Evolutionary conservation across 2,329 filamentous ascomycete species (phyloP).

Genomic region (Tolypocladium paradoxum): DNA sequence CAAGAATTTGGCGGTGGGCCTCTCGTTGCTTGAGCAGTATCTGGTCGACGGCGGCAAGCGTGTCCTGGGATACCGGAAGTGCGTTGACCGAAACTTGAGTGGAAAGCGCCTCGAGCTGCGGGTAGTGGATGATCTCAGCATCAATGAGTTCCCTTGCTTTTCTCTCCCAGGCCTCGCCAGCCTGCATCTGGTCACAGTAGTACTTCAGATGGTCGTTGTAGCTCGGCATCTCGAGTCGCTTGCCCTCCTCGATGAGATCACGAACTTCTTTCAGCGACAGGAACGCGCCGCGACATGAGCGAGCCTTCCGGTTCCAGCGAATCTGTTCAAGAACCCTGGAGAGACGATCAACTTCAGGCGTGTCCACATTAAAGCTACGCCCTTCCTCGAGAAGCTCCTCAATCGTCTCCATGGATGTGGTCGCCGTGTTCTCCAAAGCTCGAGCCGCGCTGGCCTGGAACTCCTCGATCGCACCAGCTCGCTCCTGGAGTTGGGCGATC

Average conservation of each 20-base stretch:
- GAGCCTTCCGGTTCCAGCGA: constrained; percentile 77
- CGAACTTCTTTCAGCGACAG: constrained; percentile 69
- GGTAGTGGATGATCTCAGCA: constrained; percentile 87
- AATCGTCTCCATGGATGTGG: constrained; percentile 60
- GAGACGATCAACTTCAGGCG: constrained; percentile 76
- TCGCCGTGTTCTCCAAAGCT: constrained; percentile 55
- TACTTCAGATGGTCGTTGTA: constrained; percentile 71
- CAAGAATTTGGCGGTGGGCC: constrained; percentile 78
- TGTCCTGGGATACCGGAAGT: constrained; percentile 74
- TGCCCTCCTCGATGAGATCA: constrained; percentile 67
- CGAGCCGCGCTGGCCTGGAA: constrained; percentile 70
- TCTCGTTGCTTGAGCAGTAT: constrained; percentile 94
- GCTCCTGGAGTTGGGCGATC: constrained; percentile 74
- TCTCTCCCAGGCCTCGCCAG: constrained; percentile 79
- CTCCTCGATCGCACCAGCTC: constrained; percentile 70
- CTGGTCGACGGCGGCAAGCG: constrained; percentile 71
- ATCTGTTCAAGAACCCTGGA: constrained; percentile 73
- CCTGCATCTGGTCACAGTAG: constrained; percentile 63
- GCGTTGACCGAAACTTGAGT: constrained; percentile 60
- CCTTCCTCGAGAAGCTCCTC: constrained; percentile 88
- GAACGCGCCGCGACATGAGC: constrained; percentile 49
- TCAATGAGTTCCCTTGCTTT: constrained; percentile 88
- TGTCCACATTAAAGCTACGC: constrained; percentile 80
- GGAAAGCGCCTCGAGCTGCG: constrained; percentile 85
- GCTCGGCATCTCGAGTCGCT: constrained; percentile 64